Percentiles rank a stretch among this genome's conserved stretches.
Evolutionary conservation across 257 asterid species (phyloP).

Genomic region (Linderniella brevidens): DNA sequence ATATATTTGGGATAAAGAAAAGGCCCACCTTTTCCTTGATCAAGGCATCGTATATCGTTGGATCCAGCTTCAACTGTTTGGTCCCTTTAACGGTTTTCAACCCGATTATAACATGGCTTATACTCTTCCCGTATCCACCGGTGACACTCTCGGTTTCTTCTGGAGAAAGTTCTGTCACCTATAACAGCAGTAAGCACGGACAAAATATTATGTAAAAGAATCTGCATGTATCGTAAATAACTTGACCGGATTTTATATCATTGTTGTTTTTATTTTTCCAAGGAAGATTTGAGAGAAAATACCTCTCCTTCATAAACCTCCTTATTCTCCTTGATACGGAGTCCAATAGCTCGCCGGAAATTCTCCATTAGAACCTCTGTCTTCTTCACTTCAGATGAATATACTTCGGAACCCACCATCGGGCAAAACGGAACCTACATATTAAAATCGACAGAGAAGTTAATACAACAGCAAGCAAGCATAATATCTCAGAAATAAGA

Average conservation of each 20-base stretch:
- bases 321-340: constrained; percentile 86
- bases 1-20: too few species aligned
- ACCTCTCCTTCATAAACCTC: constrained; percentile 99
- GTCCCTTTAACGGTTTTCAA: constrained; percentile 92
- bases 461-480: neutral
- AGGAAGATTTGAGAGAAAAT: too few species aligned
- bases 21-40: constrained; percentile 69
- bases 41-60: constrained; percentile 86
- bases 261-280: too few species aligned
- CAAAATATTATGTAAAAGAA: too few species aligned
- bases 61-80: constrained; percentile 87
- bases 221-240: too few species aligned
- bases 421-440: constrained; percentile 86
- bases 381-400: constrained; percentile 93
- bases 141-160: constrained; percentile 88
- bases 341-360: constrained; percentile 89
- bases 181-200: neutral
- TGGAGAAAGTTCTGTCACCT: constrained; percentile 95
- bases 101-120: constrained; percentile 90
- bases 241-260: too few species aligned
- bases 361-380: constrained; percentile 94
- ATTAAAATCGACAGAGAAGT: too few species aligned
- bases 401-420: constrained; percentile 98
- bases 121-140: constrained; percentile 92
- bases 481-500: too few species aligned